Evolutionary conservation across 1,284 basidiomycete genomes (phyloP), one percentile per base, ranked within the genome.

Genomic region (Ustilago shanxiensis): DNA sequence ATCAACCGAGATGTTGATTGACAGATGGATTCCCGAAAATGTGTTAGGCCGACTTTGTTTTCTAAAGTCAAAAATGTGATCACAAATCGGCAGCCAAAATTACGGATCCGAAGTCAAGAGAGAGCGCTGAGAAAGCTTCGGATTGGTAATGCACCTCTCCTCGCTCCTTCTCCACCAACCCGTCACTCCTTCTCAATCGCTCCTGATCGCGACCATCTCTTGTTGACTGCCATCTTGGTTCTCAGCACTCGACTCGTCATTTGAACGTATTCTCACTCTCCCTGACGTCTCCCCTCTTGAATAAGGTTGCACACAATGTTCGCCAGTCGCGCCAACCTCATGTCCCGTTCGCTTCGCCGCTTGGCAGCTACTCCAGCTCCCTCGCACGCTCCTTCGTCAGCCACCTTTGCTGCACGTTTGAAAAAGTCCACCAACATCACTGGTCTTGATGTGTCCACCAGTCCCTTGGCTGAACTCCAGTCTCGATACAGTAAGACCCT

Each of bases 401-500:
- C 61, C 4, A 33, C 61, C 7, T 64, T 64, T 18, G 60, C 62
- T 0, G 72, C 68, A 2, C 73, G 79, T 0, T 45, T 71, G 22
- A 79, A 79, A 54, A 63, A 63, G n/a, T 60, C 93, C 13, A 97
- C 95, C 10, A 93, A 93, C 67, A 90, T 97, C 67, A 91, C 87
- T 41, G 90, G 90, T 33, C 83, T 90, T 61, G 84, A 86, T 29
- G 88, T 89, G 28, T 93, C 93, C 88, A 90, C 89, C 22, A 89
- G 92, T 71, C 94, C 94, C 11, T 89, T 98, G 16, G 92, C 93
- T 10, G 91, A 90, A 60, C 90, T 99, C 77, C 87, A 89, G 60
- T 87, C 90, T 79, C 91, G 91, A 52, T 98, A 96, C 89, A 88
- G 91, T 81, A 89, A 90, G 60, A 98, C 95, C 1, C 91, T 98